Evolutionary conservation across 2,329 filamentous ascomycete species (phyloP).

Genomic region (Davidsoniella virescens): DNA sequence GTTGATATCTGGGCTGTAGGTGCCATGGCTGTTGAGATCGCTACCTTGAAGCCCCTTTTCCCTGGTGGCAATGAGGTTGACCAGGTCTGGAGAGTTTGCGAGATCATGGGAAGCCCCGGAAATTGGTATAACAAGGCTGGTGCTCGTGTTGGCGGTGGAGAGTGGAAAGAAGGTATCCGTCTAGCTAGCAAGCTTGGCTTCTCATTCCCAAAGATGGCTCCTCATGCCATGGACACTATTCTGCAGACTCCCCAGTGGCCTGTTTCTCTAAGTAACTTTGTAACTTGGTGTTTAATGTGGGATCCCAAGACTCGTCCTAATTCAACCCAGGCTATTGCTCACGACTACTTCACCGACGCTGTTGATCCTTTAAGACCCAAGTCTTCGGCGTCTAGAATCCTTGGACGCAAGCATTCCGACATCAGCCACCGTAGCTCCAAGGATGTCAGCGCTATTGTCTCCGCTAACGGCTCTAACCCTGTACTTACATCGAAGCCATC

Average conservation of each 20-base stretch:
- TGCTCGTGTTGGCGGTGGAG: slow-evolving; percentile 74
- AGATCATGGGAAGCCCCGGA: slow-evolving; percentile 97
- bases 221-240: slow-evolving; percentile 89
- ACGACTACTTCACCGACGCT: slow-evolving; percentile 89
- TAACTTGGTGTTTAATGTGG: slow-evolving; percentile 99
- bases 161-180: slow-evolving; percentile 89
- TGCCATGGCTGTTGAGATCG: slow-evolving; percentile 96
- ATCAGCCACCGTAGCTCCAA: slow-evolving; percentile 50
- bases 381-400: slow-evolving; percentile 66
- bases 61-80: slow-evolving; percentile 97
- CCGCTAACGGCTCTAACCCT: slow-evolving; percentile 20
- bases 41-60: slow-evolving; percentile 90
- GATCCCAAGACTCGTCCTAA: slow-evolving; percentile 85
- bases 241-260: slow-evolving; percentile 87
- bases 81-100: slow-evolving; percentile 95
- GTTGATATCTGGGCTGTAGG: slow-evolving; percentile 98
- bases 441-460: slow-evolving; percentile 27
- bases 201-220: slow-evolving; percentile 98
- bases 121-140: slow-evolving; percentile 95
- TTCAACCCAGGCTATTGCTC: slow-evolving; percentile 80
- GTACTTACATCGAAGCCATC: slow-evolving; percentile 59
- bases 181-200: slow-evolving; percentile 93
- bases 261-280: slow-evolving; percentile 70
- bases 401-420: slow-evolving; percentile 83
- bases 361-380: slow-evolving; percentile 86